phyloP scores from a whole-genome alignment of 768 basidiomycete genomes.

The Cystobasidium onofrii region DNA sequence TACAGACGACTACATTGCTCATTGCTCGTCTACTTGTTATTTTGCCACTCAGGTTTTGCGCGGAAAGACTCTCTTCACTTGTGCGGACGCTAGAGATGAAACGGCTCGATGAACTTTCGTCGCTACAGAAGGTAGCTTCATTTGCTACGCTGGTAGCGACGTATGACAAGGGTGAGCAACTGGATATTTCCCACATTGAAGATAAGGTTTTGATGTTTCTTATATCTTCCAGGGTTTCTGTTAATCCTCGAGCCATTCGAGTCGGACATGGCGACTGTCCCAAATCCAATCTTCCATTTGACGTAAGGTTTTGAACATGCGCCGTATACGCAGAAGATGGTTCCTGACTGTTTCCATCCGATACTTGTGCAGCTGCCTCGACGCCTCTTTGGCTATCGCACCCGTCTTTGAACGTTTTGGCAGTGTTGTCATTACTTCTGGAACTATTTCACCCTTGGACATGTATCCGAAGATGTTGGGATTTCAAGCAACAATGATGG shows the following conservation, averaged over 20 bases:
- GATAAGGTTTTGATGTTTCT: too few species aligned
- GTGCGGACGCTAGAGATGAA: slow-evolving; percentile 83
- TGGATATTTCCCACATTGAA: too few species aligned
- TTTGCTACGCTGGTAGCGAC: slow-evolving; percentile 96
- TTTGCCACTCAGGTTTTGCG: slow-evolving; percentile 65
- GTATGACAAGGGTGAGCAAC: slow-evolving; percentile 84
- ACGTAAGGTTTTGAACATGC: slow-evolving; percentile 55
- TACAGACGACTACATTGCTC: too few species aligned
- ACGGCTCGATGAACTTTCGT: slow-evolving; percentile 79
- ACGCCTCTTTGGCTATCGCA: slow-evolving; percentile 93
- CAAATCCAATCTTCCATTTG: slow-evolving; percentile 96
- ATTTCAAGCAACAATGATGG: slow-evolving; percentile 92
- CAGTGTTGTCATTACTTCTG: slow-evolving; percentile 95
- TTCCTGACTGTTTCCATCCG: neutral
- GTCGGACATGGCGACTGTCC: slow-evolving; percentile 95
- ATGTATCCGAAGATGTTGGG: slow-evolving; percentile 99
- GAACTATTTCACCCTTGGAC: slow-evolving; percentile 94
- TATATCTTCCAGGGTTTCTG: slow-evolving; percentile 65
- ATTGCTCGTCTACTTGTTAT: neutral
- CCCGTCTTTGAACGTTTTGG: slow-evolving; percentile 98
- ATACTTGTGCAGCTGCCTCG: slow-evolving; percentile 75
- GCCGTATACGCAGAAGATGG: neutral
- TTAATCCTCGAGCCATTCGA: slow-evolving; percentile 97
- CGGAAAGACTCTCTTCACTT: slow-evolving; percentile 86
- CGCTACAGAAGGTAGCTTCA: slow-evolving; percentile 87